Conservation (phyloP, 768 basidiomycete genomes). For the Pleurotus salmoneostramineus region DNA sequence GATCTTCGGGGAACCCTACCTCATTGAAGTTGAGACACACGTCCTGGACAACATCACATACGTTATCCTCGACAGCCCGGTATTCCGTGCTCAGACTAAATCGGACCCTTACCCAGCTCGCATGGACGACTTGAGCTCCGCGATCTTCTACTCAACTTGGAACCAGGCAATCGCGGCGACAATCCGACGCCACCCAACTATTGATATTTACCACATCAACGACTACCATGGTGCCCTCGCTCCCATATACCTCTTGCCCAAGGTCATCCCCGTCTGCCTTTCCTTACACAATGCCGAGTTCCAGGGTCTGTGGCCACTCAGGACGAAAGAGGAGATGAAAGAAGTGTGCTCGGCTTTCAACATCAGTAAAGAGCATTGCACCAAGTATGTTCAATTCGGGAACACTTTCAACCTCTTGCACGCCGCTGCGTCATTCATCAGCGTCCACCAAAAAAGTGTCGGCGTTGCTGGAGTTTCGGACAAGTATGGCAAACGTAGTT, state of each 20-base stretch:
- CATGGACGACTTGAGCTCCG: slow-evolving; percentile 95
- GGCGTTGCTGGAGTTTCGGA: slow-evolving; percentile 97
- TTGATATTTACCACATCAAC: slow-evolving; percentile 94
- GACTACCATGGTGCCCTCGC: slow-evolving; percentile 94
- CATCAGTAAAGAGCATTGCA: slow-evolving; percentile 93
- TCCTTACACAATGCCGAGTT: slow-evolving; percentile 97
- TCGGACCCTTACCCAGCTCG: slow-evolving; percentile 94
- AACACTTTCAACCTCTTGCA: slow-evolving; percentile 97
- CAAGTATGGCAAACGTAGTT: slow-evolving; percentile 95
- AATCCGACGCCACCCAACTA: slow-evolving; percentile 78
- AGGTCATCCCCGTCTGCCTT: slow-evolving; percentile 84
- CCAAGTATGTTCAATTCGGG: slow-evolving; percentile 96
- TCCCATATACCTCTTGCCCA: slow-evolving; percentile 87
- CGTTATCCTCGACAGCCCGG: slow-evolving; percentile 90
- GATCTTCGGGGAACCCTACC: slow-evolving; percentile 93
- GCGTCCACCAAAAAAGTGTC: slow-evolving; percentile 86
- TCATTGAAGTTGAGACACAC: slow-evolving; percentile 95
- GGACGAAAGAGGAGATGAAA: slow-evolving; percentile 98
- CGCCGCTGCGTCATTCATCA: slow-evolving; percentile 90
- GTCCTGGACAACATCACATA: slow-evolving; percentile 93
- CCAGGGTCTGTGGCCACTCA: slow-evolving; percentile 94
- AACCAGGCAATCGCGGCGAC: slow-evolving; percentile 95
- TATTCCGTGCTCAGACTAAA: slow-evolving; percentile 96
- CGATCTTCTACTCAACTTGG: slow-evolving; percentile 98
- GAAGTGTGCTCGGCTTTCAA: slow-evolving; percentile 98